phyloP scores from a whole-genome alignment of 441 rosid species.

The Capsella rubella region DNA sequence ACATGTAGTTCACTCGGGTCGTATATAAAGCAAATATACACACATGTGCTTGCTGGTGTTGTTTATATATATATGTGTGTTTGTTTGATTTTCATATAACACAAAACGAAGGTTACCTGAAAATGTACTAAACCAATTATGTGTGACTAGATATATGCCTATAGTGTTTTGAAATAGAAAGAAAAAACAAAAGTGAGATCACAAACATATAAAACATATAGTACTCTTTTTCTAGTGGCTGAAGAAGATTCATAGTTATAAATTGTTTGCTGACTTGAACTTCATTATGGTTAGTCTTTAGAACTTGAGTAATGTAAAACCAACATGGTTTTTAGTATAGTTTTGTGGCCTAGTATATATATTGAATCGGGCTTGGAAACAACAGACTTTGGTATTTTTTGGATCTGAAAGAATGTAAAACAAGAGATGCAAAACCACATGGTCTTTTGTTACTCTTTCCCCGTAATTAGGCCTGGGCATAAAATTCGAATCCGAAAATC shows the following conservation, averaged over 20 bases:
- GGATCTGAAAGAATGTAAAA: slow-evolving; percentile 21
- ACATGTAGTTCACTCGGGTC: slow-evolving; percentile 38
- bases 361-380: not conserved
- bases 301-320: not conserved
- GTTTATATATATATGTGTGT: not conserved
- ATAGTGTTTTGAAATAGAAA: slow-evolving; percentile 11
- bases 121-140: slow-evolving; percentile 25
- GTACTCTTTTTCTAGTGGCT: not conserved
- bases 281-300: not conserved
- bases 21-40: slow-evolving; percentile 11
- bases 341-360: not conserved
- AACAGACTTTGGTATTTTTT: slow-evolving; percentile 6
- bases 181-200: not conserved
- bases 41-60: slow-evolving; percentile 16
- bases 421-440: slow-evolving; percentile 18
- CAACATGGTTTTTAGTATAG: not conserved
- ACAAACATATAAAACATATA: not conserved
- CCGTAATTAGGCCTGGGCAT: too few relatives aligned
- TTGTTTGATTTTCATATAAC: slow-evolving; percentile 4
- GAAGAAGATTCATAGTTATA: not conserved
- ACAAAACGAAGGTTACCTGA: slow-evolving; percentile 35
- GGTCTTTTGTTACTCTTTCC: not conserved
- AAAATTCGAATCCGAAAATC: too few relatives aligned
- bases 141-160: not conserved
- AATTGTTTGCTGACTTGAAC: not conserved